phyloP scores from a whole-genome alignment of 495 filamentous ascomycete species.

The Penicillium mononematosum region DNA sequence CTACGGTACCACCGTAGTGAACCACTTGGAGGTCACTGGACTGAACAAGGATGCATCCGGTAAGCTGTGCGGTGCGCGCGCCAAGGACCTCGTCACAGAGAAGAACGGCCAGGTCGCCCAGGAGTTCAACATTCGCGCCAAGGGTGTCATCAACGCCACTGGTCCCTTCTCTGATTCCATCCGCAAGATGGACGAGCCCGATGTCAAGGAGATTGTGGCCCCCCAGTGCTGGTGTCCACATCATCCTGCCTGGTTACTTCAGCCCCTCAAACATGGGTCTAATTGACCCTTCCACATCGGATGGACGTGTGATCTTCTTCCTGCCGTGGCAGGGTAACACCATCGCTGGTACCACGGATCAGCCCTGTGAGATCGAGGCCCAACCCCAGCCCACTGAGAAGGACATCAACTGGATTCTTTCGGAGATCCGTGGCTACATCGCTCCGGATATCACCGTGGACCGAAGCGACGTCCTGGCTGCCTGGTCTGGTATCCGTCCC shows the following conservation, averaged over 20 bases:
- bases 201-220: slow-evolving; percentile 81
- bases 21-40: slow-evolving; percentile 85
- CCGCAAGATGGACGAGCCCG: slow-evolving; percentile 80
- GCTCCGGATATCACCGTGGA: slow-evolving; percentile 92
- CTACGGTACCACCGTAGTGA: slow-evolving; percentile 89
- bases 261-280: slow-evolving; percentile 93
- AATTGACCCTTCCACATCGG: slow-evolving; percentile 91
- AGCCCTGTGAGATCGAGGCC: slow-evolving; percentile 72
- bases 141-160: slow-evolving; percentile 94
- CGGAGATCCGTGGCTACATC: slow-evolving; percentile 85
- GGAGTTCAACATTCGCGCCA: slow-evolving; percentile 76
- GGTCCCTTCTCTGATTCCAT: slow-evolving; percentile 94
- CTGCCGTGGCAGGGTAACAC: slow-evolving; percentile 99
- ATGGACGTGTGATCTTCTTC: slow-evolving; percentile 98
- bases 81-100: slow-evolving; percentile 71
- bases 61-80: slow-evolving; percentile 72
- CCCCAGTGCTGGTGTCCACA: slow-evolving; percentile 89
- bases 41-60: slow-evolving; percentile 79
- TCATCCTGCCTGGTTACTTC: slow-evolving; percentile 95
- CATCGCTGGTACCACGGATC: slow-evolving; percentile 95
- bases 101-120: slow-evolving; percentile 52
- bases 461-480: slow-evolving; percentile 89
- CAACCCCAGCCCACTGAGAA: slow-evolving; percentile 88
- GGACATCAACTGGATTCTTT: slow-evolving; percentile 95
- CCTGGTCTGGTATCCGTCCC: slow-evolving; percentile 93